Conservation (phyloP, 2,329 filamentous ascomycete species). For the Purpureocillium lavendulum region DNA sequence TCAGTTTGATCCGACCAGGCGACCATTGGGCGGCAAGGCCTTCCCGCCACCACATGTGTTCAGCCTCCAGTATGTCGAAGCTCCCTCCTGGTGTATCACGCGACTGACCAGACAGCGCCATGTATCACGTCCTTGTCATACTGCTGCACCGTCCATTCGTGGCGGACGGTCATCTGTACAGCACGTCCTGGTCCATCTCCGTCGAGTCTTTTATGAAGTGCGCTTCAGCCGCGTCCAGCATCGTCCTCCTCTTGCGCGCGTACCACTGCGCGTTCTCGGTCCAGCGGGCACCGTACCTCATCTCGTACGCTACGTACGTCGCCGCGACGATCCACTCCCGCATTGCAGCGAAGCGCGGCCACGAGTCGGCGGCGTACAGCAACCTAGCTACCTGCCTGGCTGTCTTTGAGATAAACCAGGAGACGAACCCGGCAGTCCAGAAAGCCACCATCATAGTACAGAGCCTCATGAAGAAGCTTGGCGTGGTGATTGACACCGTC, state of each 20-base stretch:
- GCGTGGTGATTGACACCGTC: constrained; percentile 16
- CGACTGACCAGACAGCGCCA: constrained; percentile 16
- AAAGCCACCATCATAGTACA: constrained; percentile 36
- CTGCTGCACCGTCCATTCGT: constrained; percentile 46
- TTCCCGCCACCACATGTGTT: constrained; percentile 35
- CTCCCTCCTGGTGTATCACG: too few relatives aligned
- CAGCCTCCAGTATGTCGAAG: constrained; percentile 24
- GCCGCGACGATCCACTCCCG: constrained; percentile 43
- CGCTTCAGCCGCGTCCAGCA: constrained; percentile 34
- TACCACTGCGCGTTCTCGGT: constrained; percentile 38
- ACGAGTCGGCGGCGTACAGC: constrained; percentile 27
- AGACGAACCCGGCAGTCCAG: constrained; percentile 39
- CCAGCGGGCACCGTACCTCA: constrained; percentile 39
- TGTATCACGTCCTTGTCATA: constrained; percentile 43
- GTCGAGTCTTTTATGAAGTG: constrained; percentile 36
- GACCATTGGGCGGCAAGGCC: constrained; percentile 8
- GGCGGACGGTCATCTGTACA: constrained; percentile 38
- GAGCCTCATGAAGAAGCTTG: constrained; percentile 35
- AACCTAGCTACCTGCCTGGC: constrained; percentile 34
- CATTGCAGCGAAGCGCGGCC: constrained; percentile 35
- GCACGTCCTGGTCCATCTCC: constrained; percentile 28
- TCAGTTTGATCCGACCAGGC: constrained; percentile 22
- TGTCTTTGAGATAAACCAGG: constrained; percentile 38
- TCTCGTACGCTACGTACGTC: constrained; percentile 48
- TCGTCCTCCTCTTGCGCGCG: constrained; percentile 31